These are phyloP conservation scores for Ascochyta fabae DNA, from an alignment of 2,329 filamentous ascomycete species.

Conservation along the genomic window DNA sequence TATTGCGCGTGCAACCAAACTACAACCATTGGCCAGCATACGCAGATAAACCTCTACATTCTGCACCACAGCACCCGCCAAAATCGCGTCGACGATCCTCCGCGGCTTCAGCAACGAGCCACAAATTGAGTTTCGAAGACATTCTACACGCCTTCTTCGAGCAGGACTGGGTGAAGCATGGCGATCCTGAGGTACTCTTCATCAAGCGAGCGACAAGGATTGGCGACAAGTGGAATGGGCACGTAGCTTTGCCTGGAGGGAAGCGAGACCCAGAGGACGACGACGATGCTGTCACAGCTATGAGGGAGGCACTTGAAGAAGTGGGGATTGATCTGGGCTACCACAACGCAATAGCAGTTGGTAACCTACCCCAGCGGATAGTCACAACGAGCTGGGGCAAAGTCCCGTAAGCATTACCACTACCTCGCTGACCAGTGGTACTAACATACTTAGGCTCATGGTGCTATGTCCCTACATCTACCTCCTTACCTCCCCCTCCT, in stretches of 20 bases:
- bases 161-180: constrained; percentile 69
- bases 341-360: constrained; percentile 56
- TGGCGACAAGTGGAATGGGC: constrained; percentile 72
- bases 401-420: constrained; percentile 58
- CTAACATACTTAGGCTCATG: constrained; percentile 58
- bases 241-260: constrained; percentile 72
- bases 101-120: constrained; percentile 26
- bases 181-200: constrained; percentile 72
- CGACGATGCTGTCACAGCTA: constrained; percentile 66
- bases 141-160: constrained; percentile 65
- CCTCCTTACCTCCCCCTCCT: constrained; percentile 62
- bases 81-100: constrained; percentile 38
- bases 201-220: constrained; percentile 71
- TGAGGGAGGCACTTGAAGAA: constrained; percentile 70
- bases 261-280: constrained; percentile 70
- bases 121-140: constrained; percentile 46
- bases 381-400: constrained; percentile 72
- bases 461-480: constrained; percentile 74
- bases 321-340: constrained; percentile 67
- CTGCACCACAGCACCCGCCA: constrained; percentile 21
- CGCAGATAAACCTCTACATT: constrained; percentile 26
- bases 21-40: constrained; percentile 60
- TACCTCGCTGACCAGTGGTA: too few relatives aligned
- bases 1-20: constrained; percentile 67
- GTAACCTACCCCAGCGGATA: constrained; percentile 69